Conservation (phyloP, 2,329 filamentous ascomycete species). For the Hypoxylon sp. region DNA sequence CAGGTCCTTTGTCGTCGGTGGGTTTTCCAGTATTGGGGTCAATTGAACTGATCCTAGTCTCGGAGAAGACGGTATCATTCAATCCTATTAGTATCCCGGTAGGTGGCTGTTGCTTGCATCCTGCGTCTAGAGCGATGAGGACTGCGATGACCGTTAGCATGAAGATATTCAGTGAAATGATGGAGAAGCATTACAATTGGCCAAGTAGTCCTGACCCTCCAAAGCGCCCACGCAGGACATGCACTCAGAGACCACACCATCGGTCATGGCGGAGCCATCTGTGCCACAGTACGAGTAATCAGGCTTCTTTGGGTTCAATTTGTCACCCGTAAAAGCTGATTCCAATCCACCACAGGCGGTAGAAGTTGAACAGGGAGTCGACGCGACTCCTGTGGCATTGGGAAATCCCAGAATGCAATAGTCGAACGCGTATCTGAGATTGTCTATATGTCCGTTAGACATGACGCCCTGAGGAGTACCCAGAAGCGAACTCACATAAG, state of each 20-base stretch:
- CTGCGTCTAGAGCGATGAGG: conserved; percentile 66
- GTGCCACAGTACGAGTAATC: conserved; percentile 65
- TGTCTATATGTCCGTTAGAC: conserved; percentile 59
- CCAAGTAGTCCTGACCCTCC: conserved; percentile 60
- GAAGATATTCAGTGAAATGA: not conserved
- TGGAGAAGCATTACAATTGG: conserved; percentile 63
- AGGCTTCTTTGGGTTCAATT: conserved; percentile 55
- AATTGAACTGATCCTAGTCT: conserved; percentile 54
- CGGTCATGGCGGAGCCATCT: conserved; percentile 57
- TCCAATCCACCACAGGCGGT: conserved; percentile 65
- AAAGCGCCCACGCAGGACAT: conserved; percentile 63
- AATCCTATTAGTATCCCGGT: conserved; percentile 58
- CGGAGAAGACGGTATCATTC: conserved; percentile 63
- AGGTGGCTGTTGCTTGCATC: conserved; percentile 64
- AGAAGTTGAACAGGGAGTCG: conserved; percentile 66
- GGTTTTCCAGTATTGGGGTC: conserved; percentile 51
- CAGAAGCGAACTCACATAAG: conserved; percentile 62
- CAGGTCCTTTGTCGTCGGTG: conserved; percentile 33
- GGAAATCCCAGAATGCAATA: conserved; percentile 69
- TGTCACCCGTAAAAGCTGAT: conserved; percentile 58
- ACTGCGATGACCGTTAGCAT: conserved; percentile 55
- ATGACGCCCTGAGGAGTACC: not conserved
- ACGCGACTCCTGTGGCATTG: conserved; percentile 62
- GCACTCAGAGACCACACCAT: conserved; percentile 59
- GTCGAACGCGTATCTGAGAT: conserved; percentile 67